Evolutionary conservation across 2,329 filamentous ascomycete genomes (phyloP), one percentile per base, ranked within the genome.

Genomic region (Aspergillus sp.): DNA sequence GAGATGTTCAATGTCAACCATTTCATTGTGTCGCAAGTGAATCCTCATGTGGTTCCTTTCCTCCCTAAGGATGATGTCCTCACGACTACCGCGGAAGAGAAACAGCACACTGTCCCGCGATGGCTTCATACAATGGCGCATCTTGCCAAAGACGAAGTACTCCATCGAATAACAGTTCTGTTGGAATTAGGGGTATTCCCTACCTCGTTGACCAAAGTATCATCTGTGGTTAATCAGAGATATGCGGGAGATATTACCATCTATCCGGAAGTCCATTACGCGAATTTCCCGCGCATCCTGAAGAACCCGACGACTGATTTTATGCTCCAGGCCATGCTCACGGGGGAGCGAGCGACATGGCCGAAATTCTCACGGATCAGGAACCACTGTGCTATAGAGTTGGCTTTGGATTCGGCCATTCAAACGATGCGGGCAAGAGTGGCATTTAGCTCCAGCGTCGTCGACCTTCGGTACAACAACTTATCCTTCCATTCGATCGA

Each of bases 1-100:
- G 86, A 94, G 52, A 88, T 95, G 82, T 94, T 95, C 67, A 94
- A 95, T 51, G 88, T 95, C 54, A 95, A 95, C 51, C 89, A 95
- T 55, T 95, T 95, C 53, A 95, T 96, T 45, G 89, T 95, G 12
- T 94, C 86, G 0, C 89, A 96, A 55, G 86, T 95, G 31, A 96
- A 96, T 49, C 89, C 89, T 0, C 89, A 96, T 48, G 84, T 95
- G 6, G 76, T 93, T 0, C 85, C 86, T 0, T 94, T 96, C 49
- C 64, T 95, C 11, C 69, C 75, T 11, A 82, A 79, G 44, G 83
- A 93, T 36, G 82, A 86, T 39, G 69, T 51, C 52, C 43, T 49
- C 16, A 46, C 39, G 12, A 39, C 35, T 24, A 38, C 49, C 34
- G 48, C 33, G 35, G 53, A 51, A 7, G 50, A 60, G 15, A 49